Conservation (phyloP, 163 green algal genomes). For the Scenedesmus sp. region DNA sequence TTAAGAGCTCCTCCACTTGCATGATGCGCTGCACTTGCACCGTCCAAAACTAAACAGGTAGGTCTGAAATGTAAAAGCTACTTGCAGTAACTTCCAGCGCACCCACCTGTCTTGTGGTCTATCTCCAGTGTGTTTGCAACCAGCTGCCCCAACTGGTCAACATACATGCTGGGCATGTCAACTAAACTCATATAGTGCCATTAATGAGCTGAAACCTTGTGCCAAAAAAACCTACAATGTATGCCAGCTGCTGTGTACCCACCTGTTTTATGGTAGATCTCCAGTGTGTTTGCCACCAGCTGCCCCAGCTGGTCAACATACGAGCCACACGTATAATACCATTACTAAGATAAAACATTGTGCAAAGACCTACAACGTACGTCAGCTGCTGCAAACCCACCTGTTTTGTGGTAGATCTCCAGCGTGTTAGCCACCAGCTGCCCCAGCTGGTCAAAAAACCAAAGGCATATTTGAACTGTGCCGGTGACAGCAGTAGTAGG, state of each 20-base stretch:
- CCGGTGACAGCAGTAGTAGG: too few relatives aligned
- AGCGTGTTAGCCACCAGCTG: slow-evolving; percentile 55
- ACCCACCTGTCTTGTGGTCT: slow-evolving; percentile 39
- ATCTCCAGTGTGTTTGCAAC: slow-evolving; percentile 57
- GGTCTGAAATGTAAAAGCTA: not conserved
- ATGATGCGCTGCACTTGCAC: too few relatives aligned
- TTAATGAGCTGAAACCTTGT: too few relatives aligned
- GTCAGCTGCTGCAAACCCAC: not conserved
- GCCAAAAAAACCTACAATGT: not conserved
- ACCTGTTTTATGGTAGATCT: slow-evolving; percentile 46
- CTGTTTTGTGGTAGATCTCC: slow-evolving; percentile 45
- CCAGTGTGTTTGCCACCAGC: slow-evolving; percentile 55
- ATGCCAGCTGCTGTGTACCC: not conserved
- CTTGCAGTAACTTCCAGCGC: not conserved
- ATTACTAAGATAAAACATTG: too few relatives aligned
- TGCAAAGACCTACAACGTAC: not conserved
- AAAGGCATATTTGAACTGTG: too few relatives aligned
- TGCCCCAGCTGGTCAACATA: slow-evolving; percentile 52
- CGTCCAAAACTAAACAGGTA: not conserved
- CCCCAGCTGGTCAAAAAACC: slow-evolving; percentile 45
- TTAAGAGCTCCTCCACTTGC: too few relatives aligned
- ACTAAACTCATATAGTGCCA: too few relatives aligned
- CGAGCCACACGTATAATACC: not conserved
- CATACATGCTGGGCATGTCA: slow-evolving; percentile 46
- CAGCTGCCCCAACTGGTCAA: slow-evolving; percentile 54